Conservation (phyloP, 2,329 filamentous ascomycete species). For the Aschersonia sp. region DNA sequence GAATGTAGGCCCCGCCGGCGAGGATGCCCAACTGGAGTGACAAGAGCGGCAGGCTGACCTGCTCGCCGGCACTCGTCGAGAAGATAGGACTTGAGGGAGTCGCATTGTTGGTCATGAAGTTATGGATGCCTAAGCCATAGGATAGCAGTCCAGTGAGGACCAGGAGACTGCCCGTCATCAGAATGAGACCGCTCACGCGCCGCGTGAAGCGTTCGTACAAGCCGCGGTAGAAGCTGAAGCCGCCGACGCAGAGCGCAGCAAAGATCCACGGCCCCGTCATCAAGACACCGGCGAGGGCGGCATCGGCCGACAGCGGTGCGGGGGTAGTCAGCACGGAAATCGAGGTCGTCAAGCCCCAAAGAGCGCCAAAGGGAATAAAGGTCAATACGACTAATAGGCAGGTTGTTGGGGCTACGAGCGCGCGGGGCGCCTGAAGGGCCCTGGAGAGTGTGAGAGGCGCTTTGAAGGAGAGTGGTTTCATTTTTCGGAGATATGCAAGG, state of each 20-base stretch:
- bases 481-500: slow-evolving; percentile 21
- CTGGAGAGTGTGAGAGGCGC: slow-evolving; percentile 13
- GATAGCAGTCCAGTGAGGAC: slow-evolving; percentile 26
- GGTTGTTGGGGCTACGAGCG: slow-evolving; percentile 34
- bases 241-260: slow-evolving; percentile 16
- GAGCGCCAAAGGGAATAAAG: slow-evolving; percentile 26
- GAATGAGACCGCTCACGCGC: slow-evolving; percentile 15
- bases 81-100: slow-evolving; percentile 10
- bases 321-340: slow-evolving; percentile 32
- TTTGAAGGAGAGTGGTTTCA: slow-evolving; percentile 24
- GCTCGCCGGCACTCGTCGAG: slow-evolving; percentile 11
- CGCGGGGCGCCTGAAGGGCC: slow-evolving; percentile 30
- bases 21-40: slow-evolving; percentile 32
- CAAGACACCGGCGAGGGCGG: slow-evolving; percentile 27
- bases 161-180: slow-evolving; percentile 22
- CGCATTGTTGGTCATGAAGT: slow-evolving; percentile 15
- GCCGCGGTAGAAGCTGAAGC: slow-evolving; percentile 17
- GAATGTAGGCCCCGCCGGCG: slow-evolving; percentile 23
- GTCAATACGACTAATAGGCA: slow-evolving; percentile 29
- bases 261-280: slow-evolving; percentile 29
- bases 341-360: slow-evolving; percentile 32
- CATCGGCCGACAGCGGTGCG: slow-evolving; percentile 25
- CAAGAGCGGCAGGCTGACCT: slow-evolving; percentile 22
- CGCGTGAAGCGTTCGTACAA: slow-evolving; percentile 17
- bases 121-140: slow-evolving; percentile 24